Percentiles rank a stretch among this genome's conserved stretches.
Evolutionary conservation across 208 protist species (phyloP).

Genomic region (Acanthamoeba quina): DNA sequence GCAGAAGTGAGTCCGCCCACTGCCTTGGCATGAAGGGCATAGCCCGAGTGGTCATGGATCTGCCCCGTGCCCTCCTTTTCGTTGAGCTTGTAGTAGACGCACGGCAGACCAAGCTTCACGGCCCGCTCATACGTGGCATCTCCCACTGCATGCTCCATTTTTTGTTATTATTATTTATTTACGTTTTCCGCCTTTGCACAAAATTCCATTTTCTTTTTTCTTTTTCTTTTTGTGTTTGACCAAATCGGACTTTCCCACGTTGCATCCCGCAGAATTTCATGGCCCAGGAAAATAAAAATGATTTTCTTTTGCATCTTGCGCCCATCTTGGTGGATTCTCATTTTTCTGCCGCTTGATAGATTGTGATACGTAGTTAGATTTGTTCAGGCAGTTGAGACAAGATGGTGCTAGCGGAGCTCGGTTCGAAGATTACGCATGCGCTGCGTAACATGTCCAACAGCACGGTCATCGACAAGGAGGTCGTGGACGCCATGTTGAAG

Average conservation of each 20-base stretch:
- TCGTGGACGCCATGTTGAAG: constrained; percentile 96
- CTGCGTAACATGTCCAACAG: constrained; percentile 71
- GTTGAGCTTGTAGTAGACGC: not conserved
- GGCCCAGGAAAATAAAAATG: not conserved
- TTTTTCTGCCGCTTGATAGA: too few species aligned
- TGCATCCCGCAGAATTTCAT: not conserved
- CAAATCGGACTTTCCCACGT: not conserved
- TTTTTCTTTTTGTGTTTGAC: not conserved
- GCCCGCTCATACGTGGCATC: not conserved
- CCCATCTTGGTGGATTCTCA: not conserved
- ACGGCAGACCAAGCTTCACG: not conserved
- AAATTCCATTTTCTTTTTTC: not conserved
- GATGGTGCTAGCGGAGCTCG: constrained; percentile 96
- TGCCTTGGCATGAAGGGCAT: not conserved
- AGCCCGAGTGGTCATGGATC: not conserved
- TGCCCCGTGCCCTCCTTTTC: not conserved
- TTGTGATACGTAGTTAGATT: not conserved
- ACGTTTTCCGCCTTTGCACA: too few species aligned
- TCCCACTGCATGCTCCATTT: not conserved
- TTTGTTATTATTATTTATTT: not conserved
- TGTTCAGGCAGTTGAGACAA: constrained; percentile 48
- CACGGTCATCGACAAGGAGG: constrained; percentile 83
- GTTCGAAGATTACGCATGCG: constrained; percentile 87
- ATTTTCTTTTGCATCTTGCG: too few species aligned
- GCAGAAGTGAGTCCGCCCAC: not conserved